Base-by-base conservation (phyloP, 2,329 filamentous ascomycete species). In the Penicillium sp. region DNA sequence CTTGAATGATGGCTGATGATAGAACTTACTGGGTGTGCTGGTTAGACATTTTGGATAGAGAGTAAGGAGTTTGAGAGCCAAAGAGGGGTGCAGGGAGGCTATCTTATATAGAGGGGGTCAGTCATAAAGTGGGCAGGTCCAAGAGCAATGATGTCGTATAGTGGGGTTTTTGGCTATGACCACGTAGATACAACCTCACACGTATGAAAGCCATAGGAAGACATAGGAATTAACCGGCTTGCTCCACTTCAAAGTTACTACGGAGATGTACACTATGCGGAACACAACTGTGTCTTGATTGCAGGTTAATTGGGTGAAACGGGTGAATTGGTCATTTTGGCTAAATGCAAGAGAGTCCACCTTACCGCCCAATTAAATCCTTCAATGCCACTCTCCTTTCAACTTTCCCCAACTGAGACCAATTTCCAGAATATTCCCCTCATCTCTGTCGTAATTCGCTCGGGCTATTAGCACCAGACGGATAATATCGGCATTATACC, bases 91-190 rank as follows among this genome's bases (percentile, higher is more conserved):
- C 2, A 24, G 11, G 43, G 39, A 48, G 14, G n/a, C 16, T 9
- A 29, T 39, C 52, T 58, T 63, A 62, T 61, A 58, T 43, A 46
- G 13, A 42, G 16, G 11, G 34, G 27, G 16, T 38, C 43, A 40
- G 16, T 21, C 3, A 42, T 56, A 60, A 58, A 61, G 55, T 52
- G 57, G 62, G 62, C 61, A 65, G 62, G 61, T 65, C 62, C 62
- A 65, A 59, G 61, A 58, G 52, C 29, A 31, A 64, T 60, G 58
- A 62, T 62, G 56, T 64, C 54, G 58, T 48, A 24, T 34, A 27
- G 29, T 36, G 46, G 51, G 31, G 9, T 5, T 22, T 34, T 34
- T 22, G 7, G 29, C 31, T 13, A 22, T 29, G 42, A 34, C 32
- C 32, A 34, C 32, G 32, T 34, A 34, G 5, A 27, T 27, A 27